phyloP scores from a whole-genome alignment of 352 stramenopile species.

The Thalassiosira pacifica region DNA sequence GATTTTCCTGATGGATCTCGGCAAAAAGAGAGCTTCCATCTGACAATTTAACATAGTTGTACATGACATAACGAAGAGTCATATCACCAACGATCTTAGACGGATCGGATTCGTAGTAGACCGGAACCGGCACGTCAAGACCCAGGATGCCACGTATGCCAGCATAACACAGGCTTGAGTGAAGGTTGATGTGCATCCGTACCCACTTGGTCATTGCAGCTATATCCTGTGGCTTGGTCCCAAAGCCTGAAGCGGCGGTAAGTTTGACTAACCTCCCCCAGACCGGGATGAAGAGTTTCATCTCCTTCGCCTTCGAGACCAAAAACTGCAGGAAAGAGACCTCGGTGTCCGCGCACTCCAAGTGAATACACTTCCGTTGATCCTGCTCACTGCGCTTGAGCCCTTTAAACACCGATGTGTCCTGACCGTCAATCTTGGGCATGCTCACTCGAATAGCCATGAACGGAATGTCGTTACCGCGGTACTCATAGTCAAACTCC shows the following conservation, averaged over 20 bases:
- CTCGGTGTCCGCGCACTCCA: neutral
- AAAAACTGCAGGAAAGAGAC: neutral
- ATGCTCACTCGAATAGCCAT: neutral
- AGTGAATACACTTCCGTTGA: neutral
- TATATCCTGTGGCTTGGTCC: neutral
- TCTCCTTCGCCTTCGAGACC: neutral
- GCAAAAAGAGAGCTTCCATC: neutral
- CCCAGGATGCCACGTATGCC: neutral
- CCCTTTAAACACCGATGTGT: neutral
- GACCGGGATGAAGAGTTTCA: neutral
- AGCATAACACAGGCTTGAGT: neutral
- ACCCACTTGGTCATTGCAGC: neutral
- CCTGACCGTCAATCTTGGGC: neutral
- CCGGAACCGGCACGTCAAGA: neutral
- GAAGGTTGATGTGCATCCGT: neutral
- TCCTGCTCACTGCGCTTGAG: neutral
- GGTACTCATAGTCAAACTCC: neutral
- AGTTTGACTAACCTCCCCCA: neutral
- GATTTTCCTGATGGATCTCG: neutral
- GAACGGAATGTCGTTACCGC: neutral
- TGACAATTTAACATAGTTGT: conserved; percentile 9
- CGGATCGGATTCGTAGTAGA: neutral
- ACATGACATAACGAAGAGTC: neutral
- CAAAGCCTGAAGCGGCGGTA: neutral
- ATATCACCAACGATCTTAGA: neutral